A percentile compares a stretch with the other conserved stretches of the same genome.
Evolutionary conservation across 2,329 filamentous ascomycete species (phyloP).

Genomic region (Trichoderma sp.): DNA sequence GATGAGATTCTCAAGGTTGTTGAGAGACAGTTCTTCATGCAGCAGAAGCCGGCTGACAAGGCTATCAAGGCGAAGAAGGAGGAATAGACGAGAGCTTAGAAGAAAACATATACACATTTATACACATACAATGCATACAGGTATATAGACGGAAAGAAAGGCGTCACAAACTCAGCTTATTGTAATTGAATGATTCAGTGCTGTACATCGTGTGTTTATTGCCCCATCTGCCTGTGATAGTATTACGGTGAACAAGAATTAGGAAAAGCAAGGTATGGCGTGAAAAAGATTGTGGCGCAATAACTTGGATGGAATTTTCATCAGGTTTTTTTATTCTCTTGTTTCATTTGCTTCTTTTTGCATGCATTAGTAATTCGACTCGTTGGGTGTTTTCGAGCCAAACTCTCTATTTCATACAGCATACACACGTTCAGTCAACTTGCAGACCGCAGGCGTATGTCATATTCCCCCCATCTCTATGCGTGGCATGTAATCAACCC

Average conservation of each 20-base stretch:
- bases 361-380: neutral
- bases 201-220: neutral
- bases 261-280: neutral
- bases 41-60: constrained; percentile 44
- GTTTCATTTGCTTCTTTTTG: neutral
- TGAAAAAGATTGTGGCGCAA: neutral
- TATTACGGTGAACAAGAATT: neutral
- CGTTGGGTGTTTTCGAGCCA: neutral
- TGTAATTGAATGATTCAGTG: neutral
- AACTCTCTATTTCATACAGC: constrained; percentile 27
- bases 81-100: constrained; percentile 41
- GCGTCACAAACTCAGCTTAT: neutral
- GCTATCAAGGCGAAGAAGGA: constrained; percentile 55
- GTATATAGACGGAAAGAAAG: constrained; percentile 18
- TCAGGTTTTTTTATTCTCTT: neutral
- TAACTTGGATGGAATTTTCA: neutral
- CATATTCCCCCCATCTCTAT: constrained; percentile 1
- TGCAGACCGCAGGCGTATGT: neutral
- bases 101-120: constrained; percentile 26
- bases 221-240: neutral
- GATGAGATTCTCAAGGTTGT: constrained; percentile 81
- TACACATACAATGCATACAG: constrained; percentile 36
- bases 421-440: neutral
- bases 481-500: neutral
- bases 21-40: constrained; percentile 68